A percentile compares a stretch with the other conserved stretches of the same genome.
These are phyloP conservation scores for Paramecium sexaurelia DNA, from an alignment of 73 alveolate genomes.

Conservation along the genomic window DNA sequence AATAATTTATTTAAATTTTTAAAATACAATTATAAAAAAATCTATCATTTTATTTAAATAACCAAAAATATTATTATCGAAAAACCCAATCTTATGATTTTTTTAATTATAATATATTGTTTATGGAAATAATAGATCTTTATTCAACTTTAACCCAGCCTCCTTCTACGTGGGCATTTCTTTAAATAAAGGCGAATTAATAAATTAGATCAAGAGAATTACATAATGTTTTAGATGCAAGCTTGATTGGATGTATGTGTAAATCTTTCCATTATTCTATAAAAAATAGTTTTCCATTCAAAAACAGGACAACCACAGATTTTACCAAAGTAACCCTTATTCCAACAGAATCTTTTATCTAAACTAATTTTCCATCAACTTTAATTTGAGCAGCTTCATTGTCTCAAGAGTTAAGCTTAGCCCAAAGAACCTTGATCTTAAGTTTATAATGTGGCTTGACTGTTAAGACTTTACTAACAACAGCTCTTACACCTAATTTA, in stretches of 20 bases:
- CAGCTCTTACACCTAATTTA: slow-evolving; percentile 35
- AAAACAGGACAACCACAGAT: background rate
- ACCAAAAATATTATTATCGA: no score
- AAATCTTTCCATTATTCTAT: slow-evolving; percentile 11
- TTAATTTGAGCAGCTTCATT: slow-evolving; percentile 51
- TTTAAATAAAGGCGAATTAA: background rate
- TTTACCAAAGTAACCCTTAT: slow-evolving; percentile 26
- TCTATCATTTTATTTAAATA: no score
- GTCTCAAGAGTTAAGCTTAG: slow-evolving; percentile 53
- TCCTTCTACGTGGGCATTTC: slow-evolving; percentile 1
- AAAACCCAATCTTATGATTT: no score
- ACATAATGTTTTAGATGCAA: slow-evolving; percentile 28
- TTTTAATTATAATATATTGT: no score
- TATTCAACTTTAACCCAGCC: slow-evolving; percentile 22
- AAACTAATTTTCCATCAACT: slow-evolving; percentile 34
- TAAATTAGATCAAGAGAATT: background rate
- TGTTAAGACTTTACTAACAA: background rate
- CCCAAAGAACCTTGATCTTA: slow-evolving; percentile 35
- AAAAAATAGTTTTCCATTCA: slow-evolving; percentile 34
- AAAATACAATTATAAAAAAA: no score
- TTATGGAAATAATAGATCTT: background rate
- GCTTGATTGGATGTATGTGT: background rate
- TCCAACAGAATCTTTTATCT: slow-evolving; percentile 2
- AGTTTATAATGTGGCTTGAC: slow-evolving; percentile 21
- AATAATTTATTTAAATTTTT: no score